phyloP scores from a whole-genome alignment of 208 protist genomes.

The Trypanosoma scelopori region DNA sequence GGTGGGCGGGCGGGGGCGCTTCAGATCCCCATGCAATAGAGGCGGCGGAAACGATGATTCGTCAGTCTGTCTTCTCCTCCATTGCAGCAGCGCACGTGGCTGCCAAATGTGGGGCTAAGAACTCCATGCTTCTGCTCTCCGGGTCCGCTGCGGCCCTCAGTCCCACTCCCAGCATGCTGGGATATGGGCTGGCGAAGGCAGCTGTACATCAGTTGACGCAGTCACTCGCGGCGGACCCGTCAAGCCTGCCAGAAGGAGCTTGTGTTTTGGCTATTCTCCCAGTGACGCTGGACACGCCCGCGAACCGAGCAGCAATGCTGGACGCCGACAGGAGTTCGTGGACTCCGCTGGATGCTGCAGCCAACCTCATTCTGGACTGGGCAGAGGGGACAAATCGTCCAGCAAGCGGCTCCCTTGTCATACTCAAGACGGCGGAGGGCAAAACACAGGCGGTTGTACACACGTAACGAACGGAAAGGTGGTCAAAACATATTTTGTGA shows the following conservation, averaged over 20 bases:
- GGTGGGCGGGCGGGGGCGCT: constrained; percentile 62
- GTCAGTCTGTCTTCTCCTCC: constrained; percentile 73
- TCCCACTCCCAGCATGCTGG: constrained; percentile 74
- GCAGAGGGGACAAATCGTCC: constrained; percentile 30
- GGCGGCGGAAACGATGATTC: constrained; percentile 65
- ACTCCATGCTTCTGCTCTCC: constrained; percentile 63
- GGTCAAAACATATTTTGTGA: neutral
- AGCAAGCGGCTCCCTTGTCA: constrained; percentile 41
- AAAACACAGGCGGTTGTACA: neutral
- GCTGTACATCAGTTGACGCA: constrained; percentile 80
- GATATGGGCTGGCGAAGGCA: constrained; percentile 84
- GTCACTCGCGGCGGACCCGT: constrained; percentile 43
- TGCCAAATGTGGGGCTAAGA: constrained; percentile 29
- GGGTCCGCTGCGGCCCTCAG: constrained; percentile 50
- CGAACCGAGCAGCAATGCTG: constrained; percentile 66
- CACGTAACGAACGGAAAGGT: neutral
- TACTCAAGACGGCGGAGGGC: neutral
- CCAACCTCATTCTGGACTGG: constrained; percentile 48
- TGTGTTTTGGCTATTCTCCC: constrained; percentile 72
- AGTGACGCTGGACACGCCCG: constrained; percentile 60
- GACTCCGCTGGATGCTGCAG: constrained; percentile 47
- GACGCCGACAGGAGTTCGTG: constrained; percentile 49
- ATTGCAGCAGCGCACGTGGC: constrained; percentile 63
- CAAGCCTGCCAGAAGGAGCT: constrained; percentile 37
- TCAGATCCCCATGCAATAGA: constrained; percentile 26